A percentile compares a stretch with the other conserved stretches of the same genome.
phyloP scores from a whole-genome alignment of 2,329 filamentous ascomycete genomes.

The Penicillium sclerotiorum region DNA sequence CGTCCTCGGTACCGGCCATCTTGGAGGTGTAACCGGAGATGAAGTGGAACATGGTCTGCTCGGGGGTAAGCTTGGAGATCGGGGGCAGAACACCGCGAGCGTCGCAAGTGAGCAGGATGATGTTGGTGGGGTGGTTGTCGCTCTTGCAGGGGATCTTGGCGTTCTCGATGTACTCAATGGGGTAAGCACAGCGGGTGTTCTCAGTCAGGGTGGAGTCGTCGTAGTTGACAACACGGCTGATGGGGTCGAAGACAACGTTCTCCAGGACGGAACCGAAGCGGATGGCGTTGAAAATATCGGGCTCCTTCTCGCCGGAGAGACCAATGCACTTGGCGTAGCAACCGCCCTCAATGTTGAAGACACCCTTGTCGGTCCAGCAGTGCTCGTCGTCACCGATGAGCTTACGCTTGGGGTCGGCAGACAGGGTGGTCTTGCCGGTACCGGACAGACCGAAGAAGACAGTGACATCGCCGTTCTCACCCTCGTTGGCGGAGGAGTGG shows the following conservation, averaged over 20 bases:
- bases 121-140: constrained; percentile 87
- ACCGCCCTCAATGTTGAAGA: constrained; percentile 99
- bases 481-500: constrained; percentile 98
- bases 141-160: constrained; percentile 97
- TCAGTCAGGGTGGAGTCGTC: constrained; percentile 93
- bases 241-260: constrained; percentile 96
- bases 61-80: constrained; percentile 92
- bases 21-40: constrained; percentile 99
- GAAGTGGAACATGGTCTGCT: constrained; percentile 99
- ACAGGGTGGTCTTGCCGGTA: constrained; percentile 97
- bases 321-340: constrained; percentile 99
- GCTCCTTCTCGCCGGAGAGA: constrained; percentile 97
- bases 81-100: constrained; percentile 95
- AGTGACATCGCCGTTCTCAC: constrained; percentile 89
- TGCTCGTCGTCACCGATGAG: constrained; percentile 99
- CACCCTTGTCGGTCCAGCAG: constrained; percentile 95
- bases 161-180: constrained; percentile 98
- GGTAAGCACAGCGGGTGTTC: constrained; percentile 98
- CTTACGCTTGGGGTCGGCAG: constrained; percentile 92
- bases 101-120: constrained; percentile 97
- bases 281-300: constrained; percentile 95
- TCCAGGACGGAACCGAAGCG: constrained; percentile 95
- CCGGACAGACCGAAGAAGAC: constrained; percentile 99
- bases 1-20: constrained; percentile 99
- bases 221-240: constrained; percentile 89